These are phyloP conservation scores for Globisporangium paddicum DNA, from an alignment of 352 stramenopile genomes.

Conservation along the genomic window DNA sequence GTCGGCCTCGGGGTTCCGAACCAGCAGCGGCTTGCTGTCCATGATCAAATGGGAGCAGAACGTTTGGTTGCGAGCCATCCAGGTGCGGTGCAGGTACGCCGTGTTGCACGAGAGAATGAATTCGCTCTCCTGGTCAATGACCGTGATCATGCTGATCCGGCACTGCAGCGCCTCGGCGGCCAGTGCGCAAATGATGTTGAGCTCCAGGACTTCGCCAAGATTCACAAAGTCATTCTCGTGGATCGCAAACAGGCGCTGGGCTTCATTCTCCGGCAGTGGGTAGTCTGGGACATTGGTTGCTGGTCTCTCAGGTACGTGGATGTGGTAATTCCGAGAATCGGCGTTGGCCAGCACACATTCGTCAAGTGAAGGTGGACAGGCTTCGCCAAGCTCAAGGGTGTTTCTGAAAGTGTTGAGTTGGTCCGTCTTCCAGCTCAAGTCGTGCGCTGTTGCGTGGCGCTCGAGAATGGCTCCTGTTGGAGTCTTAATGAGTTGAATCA, in stretches of 20 bases:
- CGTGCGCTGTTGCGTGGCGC: no score
- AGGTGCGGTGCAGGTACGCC: not conserved
- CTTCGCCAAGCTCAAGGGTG: not conserved
- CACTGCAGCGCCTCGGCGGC: not conserved
- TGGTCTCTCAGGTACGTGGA: not conserved
- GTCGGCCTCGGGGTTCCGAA: constrained; percentile 55
- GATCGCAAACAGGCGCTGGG: not conserved
- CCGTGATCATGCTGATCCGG: not conserved
- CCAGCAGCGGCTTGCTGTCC: constrained; percentile 50
- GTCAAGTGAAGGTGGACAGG: not conserved
- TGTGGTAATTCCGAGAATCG: not conserved
- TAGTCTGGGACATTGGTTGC: not conserved
- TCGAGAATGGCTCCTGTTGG: constrained; percentile 1
- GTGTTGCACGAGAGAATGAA: not conserved
- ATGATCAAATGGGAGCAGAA: constrained; percentile 71
- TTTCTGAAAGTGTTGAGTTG: not conserved
- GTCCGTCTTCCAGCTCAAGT: not conserved
- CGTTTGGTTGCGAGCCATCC: not conserved
- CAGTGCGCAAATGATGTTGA: not conserved
- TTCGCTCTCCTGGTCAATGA: not conserved
- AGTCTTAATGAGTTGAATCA: constrained; percentile 29
- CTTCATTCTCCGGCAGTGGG: not conserved
- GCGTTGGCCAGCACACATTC: constrained; percentile 18
- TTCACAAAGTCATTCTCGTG: not conserved
- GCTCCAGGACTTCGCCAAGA: not conserved